Conservation (phyloP, 371 early-diverging fungal species). For the Apophysomyces elegans region DNA sequence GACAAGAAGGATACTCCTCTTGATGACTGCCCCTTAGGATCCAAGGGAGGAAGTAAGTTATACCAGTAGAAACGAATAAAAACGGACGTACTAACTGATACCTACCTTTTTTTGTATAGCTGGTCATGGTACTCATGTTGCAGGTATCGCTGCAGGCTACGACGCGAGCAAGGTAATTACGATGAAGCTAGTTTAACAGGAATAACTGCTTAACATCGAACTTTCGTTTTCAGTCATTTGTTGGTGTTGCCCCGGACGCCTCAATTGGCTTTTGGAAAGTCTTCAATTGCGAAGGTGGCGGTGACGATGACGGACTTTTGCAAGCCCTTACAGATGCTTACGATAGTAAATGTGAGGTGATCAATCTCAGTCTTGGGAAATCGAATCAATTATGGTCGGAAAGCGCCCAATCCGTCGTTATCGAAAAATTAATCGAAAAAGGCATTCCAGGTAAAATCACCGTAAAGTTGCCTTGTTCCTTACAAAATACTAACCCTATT, state of each 20-base stretch:
- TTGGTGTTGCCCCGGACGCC: constrained; percentile 1
- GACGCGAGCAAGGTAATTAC: constrained; percentile 31
- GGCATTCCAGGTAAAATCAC: background rate
- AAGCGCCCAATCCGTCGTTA: background rate
- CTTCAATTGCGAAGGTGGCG: background rate
- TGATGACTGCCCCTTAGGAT: constrained; percentile 9
- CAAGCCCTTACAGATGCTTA: background rate
- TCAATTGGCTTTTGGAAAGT: background rate
- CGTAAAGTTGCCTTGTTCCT: too few relatives aligned
- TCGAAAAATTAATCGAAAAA: background rate
- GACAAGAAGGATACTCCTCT: constrained; percentile 15
- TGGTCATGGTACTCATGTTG: constrained; percentile 67
- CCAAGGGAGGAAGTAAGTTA: constrained; percentile 24
- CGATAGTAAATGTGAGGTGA: background rate
- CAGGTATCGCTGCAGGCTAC: constrained; percentile 67
- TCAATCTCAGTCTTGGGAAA: background rate
- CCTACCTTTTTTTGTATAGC: background rate
- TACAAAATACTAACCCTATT: background rate
- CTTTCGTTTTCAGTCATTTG: background rate
- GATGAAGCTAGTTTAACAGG: constrained; percentile 2
- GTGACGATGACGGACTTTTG: background rate
- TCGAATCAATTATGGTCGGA: background rate
- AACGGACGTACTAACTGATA: background rate
- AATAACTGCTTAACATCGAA: background rate
- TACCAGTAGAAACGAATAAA: background rate